Conservation (phyloP, 306 rosid species). For the Quercus suber region DNA sequence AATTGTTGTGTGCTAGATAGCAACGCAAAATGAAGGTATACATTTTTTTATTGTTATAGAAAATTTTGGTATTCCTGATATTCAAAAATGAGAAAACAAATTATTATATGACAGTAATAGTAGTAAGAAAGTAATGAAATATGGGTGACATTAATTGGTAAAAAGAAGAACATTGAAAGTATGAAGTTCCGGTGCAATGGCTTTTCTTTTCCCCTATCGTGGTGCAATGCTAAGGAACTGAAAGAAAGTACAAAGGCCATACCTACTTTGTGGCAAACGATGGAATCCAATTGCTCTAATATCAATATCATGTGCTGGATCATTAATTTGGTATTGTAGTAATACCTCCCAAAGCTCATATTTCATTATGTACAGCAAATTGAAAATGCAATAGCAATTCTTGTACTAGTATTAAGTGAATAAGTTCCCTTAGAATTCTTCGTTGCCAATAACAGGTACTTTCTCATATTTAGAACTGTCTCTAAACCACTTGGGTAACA, state of each 20-base stretch:
- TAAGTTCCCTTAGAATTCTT: constrained; percentile 48
- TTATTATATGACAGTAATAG: not conserved
- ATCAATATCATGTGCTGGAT: no score
- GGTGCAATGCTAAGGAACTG: no score
- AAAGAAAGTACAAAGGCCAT: no score
- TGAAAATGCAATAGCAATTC: not conserved
- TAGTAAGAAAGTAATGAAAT: not conserved
- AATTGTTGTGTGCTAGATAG: no score
- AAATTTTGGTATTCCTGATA: not conserved
- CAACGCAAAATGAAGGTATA: no score
- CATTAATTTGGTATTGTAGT: no score
- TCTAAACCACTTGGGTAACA: constrained; percentile 61
- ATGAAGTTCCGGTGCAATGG: not conserved
- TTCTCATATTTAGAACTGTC: constrained; percentile 52
- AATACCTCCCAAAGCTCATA: constrained; percentile 9
- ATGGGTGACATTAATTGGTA: not conserved
- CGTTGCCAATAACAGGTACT: constrained; percentile 72
- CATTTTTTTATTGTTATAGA: not conserved
- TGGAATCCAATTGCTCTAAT: no score
- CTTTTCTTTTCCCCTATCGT: not conserved
- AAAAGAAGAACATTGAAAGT: not conserved
- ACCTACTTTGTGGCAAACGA: no score
- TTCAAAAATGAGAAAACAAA: not conserved
- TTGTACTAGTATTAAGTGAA: not conserved
- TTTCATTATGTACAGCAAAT: not conserved